Conservation (phyloP, 805 yeast species). For the Candida manassasensis region DNA sequence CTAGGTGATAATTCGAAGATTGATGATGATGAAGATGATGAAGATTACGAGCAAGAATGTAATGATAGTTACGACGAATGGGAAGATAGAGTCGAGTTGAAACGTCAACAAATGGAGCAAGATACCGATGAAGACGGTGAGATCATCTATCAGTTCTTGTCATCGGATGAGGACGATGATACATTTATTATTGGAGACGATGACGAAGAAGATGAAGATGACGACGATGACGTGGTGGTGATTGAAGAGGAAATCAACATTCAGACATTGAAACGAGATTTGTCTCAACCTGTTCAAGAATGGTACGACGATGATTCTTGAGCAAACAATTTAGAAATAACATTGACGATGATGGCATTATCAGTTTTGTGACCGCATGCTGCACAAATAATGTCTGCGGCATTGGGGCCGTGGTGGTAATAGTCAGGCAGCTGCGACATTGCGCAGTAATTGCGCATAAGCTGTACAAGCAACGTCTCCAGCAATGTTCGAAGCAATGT, state of each 20-base stretch:
- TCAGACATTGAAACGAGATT: slow-evolving; percentile 3
- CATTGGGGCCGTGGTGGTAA: too few species aligned
- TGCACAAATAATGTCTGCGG: too few species aligned
- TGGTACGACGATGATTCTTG: slow-evolving; percentile 4
- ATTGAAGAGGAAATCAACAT: slow-evolving; percentile 6
- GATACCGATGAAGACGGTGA: slow-evolving; percentile 13
- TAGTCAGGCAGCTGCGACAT: too few species aligned
- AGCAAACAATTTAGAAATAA: too few species aligned
- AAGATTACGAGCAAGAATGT: slow-evolving; percentile 10
- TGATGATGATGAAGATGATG: slow-evolving; percentile 11
- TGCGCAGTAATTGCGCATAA: too few species aligned
- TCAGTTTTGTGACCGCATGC: too few species aligned
- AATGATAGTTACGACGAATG: slow-evolving; percentile 11
- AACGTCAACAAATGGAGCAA: slow-evolving; percentile 7
- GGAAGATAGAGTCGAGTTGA: slow-evolving; percentile 13
- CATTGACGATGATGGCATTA: too few species aligned
- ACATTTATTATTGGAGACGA: slow-evolving; percentile 11
- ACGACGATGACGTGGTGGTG: slow-evolving; percentile 1
- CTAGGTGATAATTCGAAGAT: slow-evolving; percentile 1
- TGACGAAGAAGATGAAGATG: slow-evolving; percentile 9
- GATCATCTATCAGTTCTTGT: slow-evolving; percentile 17
- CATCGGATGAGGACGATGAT: slow-evolving; percentile 16
- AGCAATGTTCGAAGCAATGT: too few species aligned
- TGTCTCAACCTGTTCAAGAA: slow-evolving; percentile 3
- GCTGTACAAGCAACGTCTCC: too few species aligned